phyloP scores from a whole-genome alignment of 2,329 filamentous ascomycete species.

The Stachybotrys echinatus region DNA sequence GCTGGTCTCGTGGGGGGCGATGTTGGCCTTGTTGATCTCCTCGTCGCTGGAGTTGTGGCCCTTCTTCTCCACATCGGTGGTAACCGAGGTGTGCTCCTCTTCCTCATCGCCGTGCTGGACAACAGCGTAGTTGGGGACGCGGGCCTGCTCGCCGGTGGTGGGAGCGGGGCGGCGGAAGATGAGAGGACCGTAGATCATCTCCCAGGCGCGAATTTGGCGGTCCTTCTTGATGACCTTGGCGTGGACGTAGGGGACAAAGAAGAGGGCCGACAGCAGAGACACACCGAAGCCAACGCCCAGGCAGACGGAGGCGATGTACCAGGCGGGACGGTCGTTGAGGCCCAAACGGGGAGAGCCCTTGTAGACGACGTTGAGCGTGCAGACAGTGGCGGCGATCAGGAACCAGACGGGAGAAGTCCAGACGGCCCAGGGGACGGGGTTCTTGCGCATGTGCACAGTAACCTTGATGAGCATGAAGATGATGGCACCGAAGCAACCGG shows the following conservation, averaged over 20 bases:
- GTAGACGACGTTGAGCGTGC: constrained; percentile 74
- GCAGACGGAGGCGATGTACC: constrained; percentile 63
- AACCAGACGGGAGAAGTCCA: constrained; percentile 73
- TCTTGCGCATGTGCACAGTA: constrained; percentile 64
- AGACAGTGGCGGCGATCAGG: constrained; percentile 68
- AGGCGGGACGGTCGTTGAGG: constrained; percentile 46
- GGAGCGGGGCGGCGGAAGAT: constrained; percentile 54
- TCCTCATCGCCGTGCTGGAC: constrained; percentile 59
- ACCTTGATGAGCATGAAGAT: constrained; percentile 64
- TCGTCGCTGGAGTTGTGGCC: constrained; percentile 19
- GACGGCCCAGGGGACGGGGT: constrained; percentile 68
- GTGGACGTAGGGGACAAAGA: constrained; percentile 67
- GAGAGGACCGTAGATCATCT: constrained; percentile 55
- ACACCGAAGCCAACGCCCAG: constrained; percentile 49
- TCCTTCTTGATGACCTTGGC: constrained; percentile 63
- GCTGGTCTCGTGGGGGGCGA: constrained; percentile 29
- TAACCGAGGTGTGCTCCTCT: constrained; percentile 24
- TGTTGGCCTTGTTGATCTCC: neutral
- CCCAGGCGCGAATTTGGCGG: constrained; percentile 54
- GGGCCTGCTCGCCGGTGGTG: constrained; percentile 44
- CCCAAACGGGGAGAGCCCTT: constrained; percentile 60
- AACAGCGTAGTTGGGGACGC: constrained; percentile 72
- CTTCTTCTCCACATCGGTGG: constrained; percentile 15
- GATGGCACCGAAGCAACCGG: constrained; percentile 55
- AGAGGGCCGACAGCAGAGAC: constrained; percentile 51